Evolutionary conservation across 1,284 basidiomycete genomes (phyloP).

Genomic region (Apiotrichum gamsii): DNA sequence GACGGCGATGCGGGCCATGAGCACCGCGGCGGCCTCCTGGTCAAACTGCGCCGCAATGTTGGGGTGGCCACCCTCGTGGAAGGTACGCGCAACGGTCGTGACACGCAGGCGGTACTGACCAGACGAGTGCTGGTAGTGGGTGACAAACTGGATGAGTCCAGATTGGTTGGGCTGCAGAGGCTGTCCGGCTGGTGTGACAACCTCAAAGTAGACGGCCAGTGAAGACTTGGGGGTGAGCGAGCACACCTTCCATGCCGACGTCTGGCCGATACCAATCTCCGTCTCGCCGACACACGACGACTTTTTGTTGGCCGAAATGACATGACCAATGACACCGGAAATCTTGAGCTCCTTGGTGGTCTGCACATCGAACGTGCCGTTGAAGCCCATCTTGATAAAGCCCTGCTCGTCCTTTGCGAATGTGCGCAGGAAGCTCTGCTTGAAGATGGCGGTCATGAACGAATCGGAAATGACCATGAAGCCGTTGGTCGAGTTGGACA

Average conservation of each 20-base stretch:
- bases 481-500: slow-evolving; percentile 93
- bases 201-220: slow-evolving; percentile 94
- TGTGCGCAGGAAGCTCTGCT: slow-evolving; percentile 90
- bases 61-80: slow-evolving; percentile 92
- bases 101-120: slow-evolving; percentile 92
- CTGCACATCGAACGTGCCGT: slow-evolving; percentile 96
- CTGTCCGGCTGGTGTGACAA: slow-evolving; percentile 96
- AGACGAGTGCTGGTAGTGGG: slow-evolving; percentile 95
- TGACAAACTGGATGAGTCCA: slow-evolving; percentile 96
- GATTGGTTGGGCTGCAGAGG: slow-evolving; percentile 84
- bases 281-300: slow-evolving; percentile 96
- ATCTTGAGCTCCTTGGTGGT: slow-evolving; percentile 99
- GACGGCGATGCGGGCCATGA: slow-evolving; percentile 98
- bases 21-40: slow-evolving; percentile 94
- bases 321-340: slow-evolving; percentile 95
- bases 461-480: slow-evolving; percentile 95
- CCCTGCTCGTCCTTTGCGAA: slow-evolving; percentile 94
- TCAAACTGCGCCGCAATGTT: slow-evolving; percentile 92
- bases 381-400: slow-evolving; percentile 94
- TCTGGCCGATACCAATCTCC: slow-evolving; percentile 97
- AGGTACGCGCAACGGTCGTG: slow-evolving; percentile 93
- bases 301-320: slow-evolving; percentile 95
- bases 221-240: slow-evolving; percentile 81
- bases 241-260: slow-evolving; percentile 99
- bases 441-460: slow-evolving; percentile 98